Percentiles rank a stretch among this genome's conserved stretches.
phyloP scores from a whole-genome alignment of 805 yeast species.

The Danielia oregonensis region DNA sequence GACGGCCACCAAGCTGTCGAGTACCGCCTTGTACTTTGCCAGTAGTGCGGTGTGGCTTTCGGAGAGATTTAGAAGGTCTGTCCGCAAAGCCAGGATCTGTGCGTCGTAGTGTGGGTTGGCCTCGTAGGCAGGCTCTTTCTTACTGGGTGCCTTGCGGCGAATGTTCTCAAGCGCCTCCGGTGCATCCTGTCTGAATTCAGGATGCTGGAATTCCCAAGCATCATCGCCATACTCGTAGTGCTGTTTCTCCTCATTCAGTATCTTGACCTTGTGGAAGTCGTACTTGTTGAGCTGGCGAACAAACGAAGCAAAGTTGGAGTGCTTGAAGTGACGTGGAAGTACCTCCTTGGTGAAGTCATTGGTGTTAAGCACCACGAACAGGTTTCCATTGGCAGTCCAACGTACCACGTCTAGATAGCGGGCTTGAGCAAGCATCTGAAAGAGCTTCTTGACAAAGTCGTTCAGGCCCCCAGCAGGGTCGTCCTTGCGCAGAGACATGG shows the following conservation, averaged over 20 bases:
- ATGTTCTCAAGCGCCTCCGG: constrained; percentile 80
- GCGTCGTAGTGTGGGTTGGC: constrained; percentile 6
- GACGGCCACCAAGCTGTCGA: constrained; percentile 57
- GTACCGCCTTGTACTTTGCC: constrained; percentile 58
- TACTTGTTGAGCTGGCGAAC: constrained; percentile 95
- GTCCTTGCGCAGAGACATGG: constrained; percentile 6
- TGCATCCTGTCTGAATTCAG: constrained; percentile 75
- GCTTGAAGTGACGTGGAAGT: constrained; percentile 90
- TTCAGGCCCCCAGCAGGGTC: constrained; percentile 47
- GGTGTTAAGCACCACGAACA: constrained; percentile 85
- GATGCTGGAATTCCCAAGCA: constrained; percentile 95
- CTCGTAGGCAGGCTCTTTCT: constrained; percentile 28
- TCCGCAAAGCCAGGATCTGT: constrained; percentile 22
- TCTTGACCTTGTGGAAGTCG: constrained; percentile 93
- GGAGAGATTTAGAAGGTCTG: constrained; percentile 31
- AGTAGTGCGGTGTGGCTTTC: constrained; percentile 29
- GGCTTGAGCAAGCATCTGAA: constrained; percentile 81
- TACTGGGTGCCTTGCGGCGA: constrained; percentile 73
- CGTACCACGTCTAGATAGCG: constrained; percentile 70
- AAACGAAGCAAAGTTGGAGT: constrained; percentile 89
- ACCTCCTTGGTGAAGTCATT: constrained; percentile 86
- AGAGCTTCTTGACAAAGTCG: constrained; percentile 75
- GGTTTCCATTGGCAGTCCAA: constrained; percentile 84
- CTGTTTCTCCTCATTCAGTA: constrained; percentile 56
- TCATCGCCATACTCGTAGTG: constrained; percentile 62